Conservation (phyloP, 352 stramenopile genomes). For the Phytopythium montanum region DNA sequence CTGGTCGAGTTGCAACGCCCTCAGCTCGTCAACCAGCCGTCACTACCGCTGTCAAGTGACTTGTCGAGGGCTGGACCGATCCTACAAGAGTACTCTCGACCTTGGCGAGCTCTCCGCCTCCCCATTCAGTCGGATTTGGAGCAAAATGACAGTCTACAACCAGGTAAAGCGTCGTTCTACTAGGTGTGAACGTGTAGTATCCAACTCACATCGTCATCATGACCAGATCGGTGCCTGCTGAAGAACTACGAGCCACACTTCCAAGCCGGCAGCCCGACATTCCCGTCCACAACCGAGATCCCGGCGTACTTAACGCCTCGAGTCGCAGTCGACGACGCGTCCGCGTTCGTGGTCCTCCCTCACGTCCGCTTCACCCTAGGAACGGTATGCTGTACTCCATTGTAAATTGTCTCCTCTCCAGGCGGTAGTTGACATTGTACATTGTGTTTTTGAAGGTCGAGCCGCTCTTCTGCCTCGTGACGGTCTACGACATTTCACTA, state of each 20-base stretch:
- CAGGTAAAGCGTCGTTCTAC: not conserved
- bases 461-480: conserved; percentile 47
- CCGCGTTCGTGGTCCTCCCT: conserved; percentile 37
- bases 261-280: conserved; percentile 30
- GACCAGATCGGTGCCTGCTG: conserved; percentile 38
- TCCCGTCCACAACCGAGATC: conserved; percentile 32
- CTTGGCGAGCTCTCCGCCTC: conserved; percentile 28
- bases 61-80: conserved; percentile 23
- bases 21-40: conserved; percentile 14
- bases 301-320: conserved; percentile 41
- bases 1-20: conserved; percentile 15
- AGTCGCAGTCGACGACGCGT: conserved; percentile 43
- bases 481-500: conserved; percentile 59
- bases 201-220: not conserved
- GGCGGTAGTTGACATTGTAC: not conserved
- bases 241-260: conserved; percentile 70
- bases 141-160: conserved; percentile 6
- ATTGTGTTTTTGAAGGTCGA: conserved; percentile 40
- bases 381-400: conserved; percentile 26
- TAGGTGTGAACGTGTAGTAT: not conserved
- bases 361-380: conserved; percentile 50
- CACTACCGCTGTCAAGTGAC: conserved; percentile 20
- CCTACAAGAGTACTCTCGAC: conserved; percentile 31
- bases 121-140: not conserved
- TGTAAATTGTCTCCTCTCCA: not conserved